phyloP scores from a whole-genome alignment of 768 basidiomycete genomes.

The Lactarius deliciosus region DNA sequence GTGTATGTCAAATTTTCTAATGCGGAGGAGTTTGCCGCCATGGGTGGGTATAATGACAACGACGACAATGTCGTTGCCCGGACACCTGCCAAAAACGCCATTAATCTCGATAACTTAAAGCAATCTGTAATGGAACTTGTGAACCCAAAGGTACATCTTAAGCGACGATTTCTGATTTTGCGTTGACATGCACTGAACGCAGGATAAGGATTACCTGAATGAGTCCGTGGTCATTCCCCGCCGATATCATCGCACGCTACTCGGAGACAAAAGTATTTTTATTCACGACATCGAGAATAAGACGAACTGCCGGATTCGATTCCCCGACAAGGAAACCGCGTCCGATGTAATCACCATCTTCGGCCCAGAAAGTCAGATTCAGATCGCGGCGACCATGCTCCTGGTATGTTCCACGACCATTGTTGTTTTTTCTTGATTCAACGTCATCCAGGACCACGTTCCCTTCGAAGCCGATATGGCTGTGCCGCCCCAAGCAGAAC shows the following conservation, averaged over 20 bases:
- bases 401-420: constrained; percentile 52
- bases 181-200: constrained; percentile 9
- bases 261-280: constrained; percentile 96
- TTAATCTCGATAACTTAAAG: constrained; percentile 92
- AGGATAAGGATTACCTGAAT: constrained; percentile 97
- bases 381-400: constrained; percentile 95
- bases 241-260: constrained; percentile 89
- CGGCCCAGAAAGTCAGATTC: constrained; percentile 95
- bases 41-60: constrained; percentile 95
- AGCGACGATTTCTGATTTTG: constrained; percentile 13
- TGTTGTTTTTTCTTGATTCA: constrained; percentile 13
- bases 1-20: constrained; percentile 99
- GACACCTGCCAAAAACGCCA: constrained; percentile 96
- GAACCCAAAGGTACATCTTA: constrained; percentile 75
- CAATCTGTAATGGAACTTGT: constrained; percentile 97
- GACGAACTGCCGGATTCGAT: constrained; percentile 89
- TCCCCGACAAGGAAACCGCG: constrained; percentile 93
- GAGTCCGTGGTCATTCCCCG: constrained; percentile 93
- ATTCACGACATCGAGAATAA: constrained; percentile 96
- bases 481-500: constrained; percentile 79
- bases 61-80: constrained; percentile 99
- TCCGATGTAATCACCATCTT: constrained; percentile 95
- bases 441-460: constrained; percentile 76
- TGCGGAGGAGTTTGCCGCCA: constrained; percentile 91
- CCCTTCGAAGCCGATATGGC: constrained; percentile 96